Evolutionary conservation across 176 grass and related monocot species (phyloP).

Genomic region (Guadua angustifolia): DNA sequence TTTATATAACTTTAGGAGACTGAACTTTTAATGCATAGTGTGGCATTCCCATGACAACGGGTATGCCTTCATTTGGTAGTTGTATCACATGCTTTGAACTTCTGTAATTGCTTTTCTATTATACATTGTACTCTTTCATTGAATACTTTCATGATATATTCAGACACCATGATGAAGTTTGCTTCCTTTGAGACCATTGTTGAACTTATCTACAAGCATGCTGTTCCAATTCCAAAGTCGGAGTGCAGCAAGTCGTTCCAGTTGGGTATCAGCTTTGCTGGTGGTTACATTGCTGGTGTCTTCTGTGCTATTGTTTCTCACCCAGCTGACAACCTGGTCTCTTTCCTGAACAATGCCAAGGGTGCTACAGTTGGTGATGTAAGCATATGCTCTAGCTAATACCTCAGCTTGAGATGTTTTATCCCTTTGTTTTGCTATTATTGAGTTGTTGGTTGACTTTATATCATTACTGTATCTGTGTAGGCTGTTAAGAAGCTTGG

Average conservation of each 20-base stretch:
- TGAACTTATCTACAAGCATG: constrained; percentile 84
- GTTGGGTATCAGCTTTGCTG: constrained; percentile 83
- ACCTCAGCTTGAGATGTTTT: background rate
- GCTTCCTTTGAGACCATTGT: constrained; percentile 89
- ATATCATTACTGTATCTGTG: constrained; percentile 27
- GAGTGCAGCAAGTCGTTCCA: constrained; percentile 78
- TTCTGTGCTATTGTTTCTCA: constrained; percentile 95
- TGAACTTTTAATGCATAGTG: background rate
- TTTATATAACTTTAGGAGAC: background rate
- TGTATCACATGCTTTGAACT: constrained; percentile 23
- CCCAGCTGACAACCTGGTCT: constrained; percentile 91
- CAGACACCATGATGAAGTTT: constrained; percentile 99
- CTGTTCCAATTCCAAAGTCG: constrained; percentile 69
- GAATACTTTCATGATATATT: constrained; percentile 14
- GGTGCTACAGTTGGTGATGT: constrained; percentile 93
- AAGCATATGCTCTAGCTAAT: constrained; percentile 34
- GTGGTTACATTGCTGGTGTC: constrained; percentile 88
- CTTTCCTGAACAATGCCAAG: constrained; percentile 95
- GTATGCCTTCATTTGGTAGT: background rate
- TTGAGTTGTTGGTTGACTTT: background rate
- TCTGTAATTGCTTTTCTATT: constrained; percentile 14
- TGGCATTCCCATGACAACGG: background rate
- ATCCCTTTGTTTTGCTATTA: constrained; percentile 3
- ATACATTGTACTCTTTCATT: background rate
- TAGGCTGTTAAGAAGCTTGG: constrained; percentile 95